Base-by-base conservation (phyloP, 352 stramenopile species). In the Detonula confervacea region DNA sequence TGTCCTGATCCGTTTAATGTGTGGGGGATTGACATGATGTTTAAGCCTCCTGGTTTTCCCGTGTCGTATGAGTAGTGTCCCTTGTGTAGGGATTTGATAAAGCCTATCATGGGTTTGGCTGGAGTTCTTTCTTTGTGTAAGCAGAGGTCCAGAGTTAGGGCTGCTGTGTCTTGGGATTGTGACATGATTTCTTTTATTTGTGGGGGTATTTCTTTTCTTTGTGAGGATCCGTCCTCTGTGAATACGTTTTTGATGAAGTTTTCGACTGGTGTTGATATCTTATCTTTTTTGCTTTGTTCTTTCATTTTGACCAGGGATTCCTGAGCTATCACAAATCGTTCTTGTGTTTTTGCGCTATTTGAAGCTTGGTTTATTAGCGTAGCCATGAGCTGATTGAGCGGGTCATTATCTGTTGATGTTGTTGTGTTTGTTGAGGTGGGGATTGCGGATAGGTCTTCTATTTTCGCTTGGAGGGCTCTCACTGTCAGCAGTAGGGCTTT, bases 161-260 rank as follows among this genome's bases (percentile, higher is more conserved):
- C 33, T 42, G 44, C 20, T 5, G 14, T 54, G 5, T 54, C 44
- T 54, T 7, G 7, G 8, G 44, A 7, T 54, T 7, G 8, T n/a
- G 5, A 22, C 44, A 54, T 54, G 5, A 54, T 8, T 54, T 54
- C 44, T 54, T 54, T 54, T 54, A 54, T 24, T 54, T 54, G 12
- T 54, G 12, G 12, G 12, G 44, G 44, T 7, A 54, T 54, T 18
- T n/a, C 18, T 54, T 5, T 7, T n/a, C 8, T 7, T 24, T 7
- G 44, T 7, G 8, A 22, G 8, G 7, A n/a, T 54, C 44, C 44
- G 14, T 54, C 44, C 18, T n/a, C 18, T 5, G 44, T 54, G 44
- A 18, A 54, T 54, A n/a, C 44, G 14, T 54, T 54, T 24, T 24
- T 54, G 5, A 54, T 18, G 44, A 54, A 54, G 7, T 54, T n/a